These are phyloP conservation scores for Blastomyces gilchristii DNA, from an alignment of 2,329 filamentous ascomycete genomes.

Conservation along the genomic window DNA sequence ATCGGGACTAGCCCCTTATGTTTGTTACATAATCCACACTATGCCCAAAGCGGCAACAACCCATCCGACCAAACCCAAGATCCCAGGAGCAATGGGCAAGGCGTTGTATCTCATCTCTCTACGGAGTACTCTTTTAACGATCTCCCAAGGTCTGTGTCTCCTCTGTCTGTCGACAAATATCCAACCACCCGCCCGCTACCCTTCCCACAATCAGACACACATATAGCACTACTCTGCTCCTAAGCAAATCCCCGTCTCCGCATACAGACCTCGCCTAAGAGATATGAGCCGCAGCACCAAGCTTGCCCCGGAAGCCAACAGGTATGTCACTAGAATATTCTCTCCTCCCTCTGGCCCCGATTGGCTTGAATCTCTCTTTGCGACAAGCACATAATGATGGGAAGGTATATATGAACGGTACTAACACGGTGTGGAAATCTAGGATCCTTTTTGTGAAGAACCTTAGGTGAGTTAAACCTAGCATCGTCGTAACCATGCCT, in stretches of 20 bases:
- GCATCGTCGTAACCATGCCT: constrained; percentile 9
- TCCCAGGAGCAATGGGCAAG: too few species aligned
- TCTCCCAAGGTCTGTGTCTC: background rate
- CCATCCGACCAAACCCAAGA: background rate
- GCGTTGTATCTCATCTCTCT: background rate
- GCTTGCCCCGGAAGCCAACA: constrained; percentile 98
- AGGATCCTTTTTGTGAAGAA: constrained; percentile 99
- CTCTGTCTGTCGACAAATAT: background rate
- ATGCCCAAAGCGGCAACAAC: background rate
- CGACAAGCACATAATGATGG: background rate
- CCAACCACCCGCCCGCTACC: background rate
- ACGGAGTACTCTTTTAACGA: background rate
- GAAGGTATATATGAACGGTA: background rate
- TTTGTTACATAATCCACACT: background rate
- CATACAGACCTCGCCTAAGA: constrained; percentile 31
- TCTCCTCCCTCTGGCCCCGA: constrained; percentile 18
- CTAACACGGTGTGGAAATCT: constrained; percentile 8
- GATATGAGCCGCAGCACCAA: constrained; percentile 94
- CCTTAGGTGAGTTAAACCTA: constrained; percentile 60
- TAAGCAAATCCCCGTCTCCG: background rate
- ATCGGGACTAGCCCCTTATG: background rate
- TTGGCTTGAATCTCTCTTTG: constrained; percentile 12
- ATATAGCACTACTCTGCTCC: background rate
- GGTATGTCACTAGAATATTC: constrained; percentile 48
- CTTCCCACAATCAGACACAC: background rate